These are phyloP conservation scores for Waltergamsia citrina DNA, from an alignment of 2,329 filamentous ascomycete genomes.

Conservation along the genomic window DNA sequence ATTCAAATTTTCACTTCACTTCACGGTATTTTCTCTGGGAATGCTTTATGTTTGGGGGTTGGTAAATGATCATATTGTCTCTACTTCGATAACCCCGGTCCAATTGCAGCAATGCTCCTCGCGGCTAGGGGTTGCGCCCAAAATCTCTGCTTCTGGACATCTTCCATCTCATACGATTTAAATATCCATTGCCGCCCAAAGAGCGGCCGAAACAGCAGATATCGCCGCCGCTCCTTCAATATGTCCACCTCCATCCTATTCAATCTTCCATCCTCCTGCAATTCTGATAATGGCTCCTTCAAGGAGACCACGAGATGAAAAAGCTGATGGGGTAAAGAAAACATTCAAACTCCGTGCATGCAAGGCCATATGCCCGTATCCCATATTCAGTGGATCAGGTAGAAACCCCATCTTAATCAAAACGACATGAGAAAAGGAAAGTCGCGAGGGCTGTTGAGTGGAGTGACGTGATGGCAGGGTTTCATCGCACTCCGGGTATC, in stretches of 20 bases:
- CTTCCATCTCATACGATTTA: background rate
- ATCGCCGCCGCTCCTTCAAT: background rate
- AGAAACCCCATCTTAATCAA: slow-evolving; percentile 6
- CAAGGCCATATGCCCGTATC: slow-evolving; percentile 12
- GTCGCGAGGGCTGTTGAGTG: slow-evolving; percentile 23
- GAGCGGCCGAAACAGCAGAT: background rate
- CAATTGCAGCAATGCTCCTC: too few species aligned
- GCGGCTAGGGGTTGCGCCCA: background rate
- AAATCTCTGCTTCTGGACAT: background rate
- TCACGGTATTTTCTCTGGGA: too few species aligned
- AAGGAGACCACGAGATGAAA: too few species aligned
- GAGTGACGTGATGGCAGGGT: slow-evolving; percentile 23
- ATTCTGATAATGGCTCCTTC: too few species aligned
- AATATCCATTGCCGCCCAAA: background rate
- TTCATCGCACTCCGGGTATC: slow-evolving; percentile 31
- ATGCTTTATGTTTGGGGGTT: too few species aligned
- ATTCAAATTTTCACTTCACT: too few species aligned
- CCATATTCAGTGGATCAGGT: slow-evolving; percentile 8
- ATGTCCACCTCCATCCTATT: background rate
- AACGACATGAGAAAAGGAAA: slow-evolving; percentile 12
- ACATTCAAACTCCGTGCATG: slow-evolving; percentile 19
- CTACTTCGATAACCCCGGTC: too few species aligned
- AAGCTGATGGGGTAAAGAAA: too few species aligned
- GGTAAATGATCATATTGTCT: too few species aligned
- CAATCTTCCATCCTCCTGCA: background rate